Base-by-base conservation (phyloP, 106 monocot species). In the Amphibolis antarctica region DNA sequence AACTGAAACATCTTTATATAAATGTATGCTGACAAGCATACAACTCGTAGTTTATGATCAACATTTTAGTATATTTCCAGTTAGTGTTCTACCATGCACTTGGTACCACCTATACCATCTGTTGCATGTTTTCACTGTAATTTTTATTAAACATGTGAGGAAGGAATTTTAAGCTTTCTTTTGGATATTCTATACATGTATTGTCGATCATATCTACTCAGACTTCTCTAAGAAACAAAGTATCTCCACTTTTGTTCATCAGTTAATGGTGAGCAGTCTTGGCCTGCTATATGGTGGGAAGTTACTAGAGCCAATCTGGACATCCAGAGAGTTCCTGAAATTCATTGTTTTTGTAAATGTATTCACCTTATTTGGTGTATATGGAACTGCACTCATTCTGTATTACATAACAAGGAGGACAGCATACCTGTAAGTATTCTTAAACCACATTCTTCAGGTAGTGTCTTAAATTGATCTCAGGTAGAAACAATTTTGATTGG, bases 261-360 rank as follows among this genome's bases (percentile, higher is more conserved):
- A 93, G 88, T 85, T 88, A 29, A 59, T 54, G 53, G 64, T 93
- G 62, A 88, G 92, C 76, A 83, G 55, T 48, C 42, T 88, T 56
- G 82, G 92, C 58, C 80, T 93, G 71, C 82, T 93, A 42, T 72
- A 85, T 30, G 63, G 80, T 70, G 88, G 92, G 64, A 93, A 76
- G 66, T 74, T 81, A 11, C 66, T 93, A 50, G 88, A 93, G 60
- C 88, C 92, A 9, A 57, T 93, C 29, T 93, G 92, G 92, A 88
- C 88, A 20, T 53, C 92, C 11, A 85, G 69, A 58, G 92, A 93
- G 71, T 88, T 93, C 60, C 60, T 88, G 66, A 93, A 88, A 76
- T 93, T 93, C 70, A 83, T 93, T 69, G 64, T 85, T 71, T 70
- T 88, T 14, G 92, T 85, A 47, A 93, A 93, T 64, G 75, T 88